Evolutionary conservation across 352 stramenopile genomes (phyloP), one percentile per base, ranked within the genome.

Genomic region (Globisporangium nunn): DNA sequence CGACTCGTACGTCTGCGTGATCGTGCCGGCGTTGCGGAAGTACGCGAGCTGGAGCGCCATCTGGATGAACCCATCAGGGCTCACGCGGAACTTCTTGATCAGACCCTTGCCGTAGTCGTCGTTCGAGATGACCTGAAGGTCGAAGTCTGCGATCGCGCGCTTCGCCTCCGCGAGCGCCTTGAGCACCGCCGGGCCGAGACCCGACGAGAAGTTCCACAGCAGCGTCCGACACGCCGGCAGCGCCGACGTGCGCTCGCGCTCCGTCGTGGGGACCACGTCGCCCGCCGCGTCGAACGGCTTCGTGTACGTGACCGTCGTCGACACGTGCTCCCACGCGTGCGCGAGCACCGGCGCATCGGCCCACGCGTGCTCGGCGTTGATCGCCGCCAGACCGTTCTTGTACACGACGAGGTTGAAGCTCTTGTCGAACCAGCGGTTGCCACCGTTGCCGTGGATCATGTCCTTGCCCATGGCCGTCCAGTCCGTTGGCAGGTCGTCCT

Each of bases 381-480:
- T 83, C 17, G 93, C 96, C 50, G 81, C 81, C 33, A 98, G 92
- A 18, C 92, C 95, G 73, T 98, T 98, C 41, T 88, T 86, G 62
- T 95, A 98, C 35, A 97, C 83, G 37, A 99, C 83, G 4, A 99
- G 54, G 68, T 98, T 96, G 58, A 99, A 94, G 6, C 85, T 95
- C 75, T 99, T 99, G 73, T 99, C 96, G 62, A 98, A 99, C 90
- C 91, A 99, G 46, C 96, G 90, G 81, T 98, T 98, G 52, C 78
- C 74, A 40, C 94, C 94, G 50, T 49, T 87, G 57, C 87, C 85
- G 63, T 93, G 85, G 52, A 96, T 92, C 7, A 94, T 64, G 53
- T 88, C 72, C 50, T 79, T 80, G 50, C 81, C 81, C 68, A 90
- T 88, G 6, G 62, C 71, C 1, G 70, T 88, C 70, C 79, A 91